Percentiles rank a stretch among this genome's conserved stretches.
phyloP scores from a whole-genome alignment of 345 rosid species.

The Combretum micranthum region DNA sequence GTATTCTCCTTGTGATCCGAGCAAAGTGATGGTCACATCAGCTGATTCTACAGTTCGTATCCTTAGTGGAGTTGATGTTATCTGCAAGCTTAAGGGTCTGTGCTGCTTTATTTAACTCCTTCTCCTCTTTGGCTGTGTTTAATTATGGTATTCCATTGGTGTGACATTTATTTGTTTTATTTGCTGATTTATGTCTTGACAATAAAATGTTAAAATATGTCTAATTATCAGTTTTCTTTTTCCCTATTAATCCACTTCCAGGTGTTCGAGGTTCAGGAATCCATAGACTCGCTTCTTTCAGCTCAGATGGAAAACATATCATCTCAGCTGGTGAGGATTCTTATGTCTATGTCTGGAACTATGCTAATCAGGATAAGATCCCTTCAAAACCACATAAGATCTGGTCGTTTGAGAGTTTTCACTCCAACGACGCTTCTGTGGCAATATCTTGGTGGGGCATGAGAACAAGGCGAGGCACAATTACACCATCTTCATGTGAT shows the following conservation, averaged over 20 bases:
- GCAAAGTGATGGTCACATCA: conserved; percentile 57
- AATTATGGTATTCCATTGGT: no score
- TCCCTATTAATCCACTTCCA: neutral
- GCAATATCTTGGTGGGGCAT: conserved; percentile 70
- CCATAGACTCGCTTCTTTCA: conserved; percentile 55
- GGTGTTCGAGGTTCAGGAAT: conserved; percentile 42
- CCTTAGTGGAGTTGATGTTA: conserved; percentile 34
- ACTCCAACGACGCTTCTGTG: conserved; percentile 45
- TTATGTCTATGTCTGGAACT: conserved; percentile 65
- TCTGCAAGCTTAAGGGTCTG: conserved; percentile 62
- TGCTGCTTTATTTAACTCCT: neutral
- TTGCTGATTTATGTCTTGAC: no score
- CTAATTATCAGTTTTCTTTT: neutral
- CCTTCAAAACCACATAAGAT: conserved; percentile 32
- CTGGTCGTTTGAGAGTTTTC: conserved; percentile 51
- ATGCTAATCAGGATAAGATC: conserved; percentile 27
- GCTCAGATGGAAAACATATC: conserved; percentile 67
- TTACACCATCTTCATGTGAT: conserved; percentile 15
- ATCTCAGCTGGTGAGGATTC: conserved; percentile 63
- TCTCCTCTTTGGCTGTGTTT: no score
- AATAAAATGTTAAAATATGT: no score
- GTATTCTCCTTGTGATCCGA: conserved; percentile 58
- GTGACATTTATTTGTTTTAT: no score
- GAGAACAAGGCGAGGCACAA: conserved; percentile 12
- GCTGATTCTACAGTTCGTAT: conserved; percentile 67